Base-by-base conservation (phyloP, 805 yeast species). In the Scheffersomyces amazonensis region DNA sequence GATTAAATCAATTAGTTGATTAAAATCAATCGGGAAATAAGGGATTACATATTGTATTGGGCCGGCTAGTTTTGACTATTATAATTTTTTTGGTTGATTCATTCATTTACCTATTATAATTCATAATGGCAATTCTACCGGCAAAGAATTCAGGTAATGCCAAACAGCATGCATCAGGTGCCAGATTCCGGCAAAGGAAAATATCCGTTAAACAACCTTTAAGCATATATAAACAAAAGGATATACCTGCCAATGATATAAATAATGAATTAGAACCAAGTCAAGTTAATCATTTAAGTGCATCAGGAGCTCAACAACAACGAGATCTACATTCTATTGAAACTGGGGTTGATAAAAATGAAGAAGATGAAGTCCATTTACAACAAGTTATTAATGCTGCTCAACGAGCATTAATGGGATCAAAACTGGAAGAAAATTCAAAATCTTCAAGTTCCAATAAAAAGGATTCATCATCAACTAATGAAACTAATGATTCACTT, bases 261-360 rank as follows among this genome's bases (percentile, higher is more conserved):
- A 48, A 51, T 16, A 61, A 51, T 49, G 73, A 69, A 35, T 51
- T 69, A 25, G 75, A 69, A 44, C 73, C 69, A 10, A 57, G 65
- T 36, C 73, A 69, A 39, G 56, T 69, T 21, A 62, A 66, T 47
- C 75, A 69, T 46, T 53, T 69, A 29, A 65, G 55, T 43, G 34
- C 42, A 17, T 39, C 58, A 8, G 53, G 52, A 31, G 76, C 81
- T 18, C 85, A 79, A 41, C 85, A 81, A 50, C 95, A 85, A 58
- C 78, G 98, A 31, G 96, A 91, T 46, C 64, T 87, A 21, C 88
- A 87, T 52, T 87, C 88, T 44, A 78, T 93, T 31, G 99, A 93
- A 53, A 91, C 98, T 5, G 99, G 99, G 64, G 99, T 93, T 30
- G 99, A 93, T 55, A 93, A 93, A 59, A 88, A 86, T 49, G 99